Base-by-base conservation (phyloP, 805 yeast species). In the Saccharomycopsis fermentans region DNA sequence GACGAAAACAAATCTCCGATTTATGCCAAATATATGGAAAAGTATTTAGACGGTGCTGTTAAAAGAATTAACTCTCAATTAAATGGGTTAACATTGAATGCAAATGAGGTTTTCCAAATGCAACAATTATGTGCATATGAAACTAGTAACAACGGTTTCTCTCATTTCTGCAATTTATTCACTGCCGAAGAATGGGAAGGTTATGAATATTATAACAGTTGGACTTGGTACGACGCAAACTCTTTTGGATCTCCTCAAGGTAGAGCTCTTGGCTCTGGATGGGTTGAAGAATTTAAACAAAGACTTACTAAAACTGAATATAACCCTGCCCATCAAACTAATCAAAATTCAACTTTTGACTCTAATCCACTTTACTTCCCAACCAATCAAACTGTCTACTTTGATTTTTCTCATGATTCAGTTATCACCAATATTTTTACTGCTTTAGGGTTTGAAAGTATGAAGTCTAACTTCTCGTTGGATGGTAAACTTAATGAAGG, bases 41-140 rank as follows among this genome's bases (percentile, higher is more conserved):
- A 32, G 6, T 86, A 80, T 68, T 74, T 85, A 62, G 64, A 68
- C 4, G 72, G 69, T 17, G 88, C 88, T 35, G 77, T 84, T 6
- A 68, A 68, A 16, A 77, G 94, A 65, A 71, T 87, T 54, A 79
- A 79, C 65, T 67, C 68, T 51, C 73, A 77, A 54, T 80, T 87
- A 56, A 81, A 81, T 3, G 85, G 82, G 1, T 71, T 75, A 61
- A 73, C 80, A 63, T 62, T 87, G 56, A 77, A 82, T 3, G 66
- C 74, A 1, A 65, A 69, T 35, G 92, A 89, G 65, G 79, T 83
- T 32, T 70, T 67, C 48, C 69, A 69, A 26, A 65, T 87, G 64
- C 82, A 85, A 65, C 73, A 76, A n/a, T 76, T 82, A 71, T 87
- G 95, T 71, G 90, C 88, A 2, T 88, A 77, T 67, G 96, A 88